Evolutionary conservation across 2,329 filamentous ascomycete species (phyloP).

Genomic region (Berkeleyomyces rouxiae): DNA sequence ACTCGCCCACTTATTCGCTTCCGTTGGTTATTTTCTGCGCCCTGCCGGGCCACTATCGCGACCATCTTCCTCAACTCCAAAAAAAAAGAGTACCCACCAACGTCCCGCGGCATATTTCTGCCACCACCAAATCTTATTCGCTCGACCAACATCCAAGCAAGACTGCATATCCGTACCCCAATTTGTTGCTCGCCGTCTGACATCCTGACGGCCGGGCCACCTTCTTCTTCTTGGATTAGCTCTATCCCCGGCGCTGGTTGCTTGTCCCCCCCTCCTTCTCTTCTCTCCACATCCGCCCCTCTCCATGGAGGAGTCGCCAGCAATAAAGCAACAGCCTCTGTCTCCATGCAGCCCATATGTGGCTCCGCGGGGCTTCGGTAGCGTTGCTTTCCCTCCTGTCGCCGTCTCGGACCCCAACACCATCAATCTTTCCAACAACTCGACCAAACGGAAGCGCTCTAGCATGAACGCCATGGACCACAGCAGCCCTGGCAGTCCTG

Average conservation of each 20-base stretch:
- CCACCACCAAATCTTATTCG: background rate
- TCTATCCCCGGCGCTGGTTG: background rate
- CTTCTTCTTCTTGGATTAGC: background rate
- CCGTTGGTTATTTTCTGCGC: background rate
- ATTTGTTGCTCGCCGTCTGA: background rate
- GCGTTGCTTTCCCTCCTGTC: constrained; percentile 18
- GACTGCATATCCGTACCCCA: background rate
- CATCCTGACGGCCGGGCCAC: background rate
- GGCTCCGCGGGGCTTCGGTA: constrained; percentile 4
- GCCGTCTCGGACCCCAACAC: constrained; percentile 30
- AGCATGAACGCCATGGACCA: constrained; percentile 31
- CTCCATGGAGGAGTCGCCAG: constrained; percentile 2
- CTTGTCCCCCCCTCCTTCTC: background rate
- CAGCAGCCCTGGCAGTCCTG: constrained; percentile 44
- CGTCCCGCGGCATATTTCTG: background rate
- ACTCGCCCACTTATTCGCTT: background rate
- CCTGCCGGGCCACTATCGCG: constrained; percentile 3
- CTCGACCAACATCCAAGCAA: background rate
- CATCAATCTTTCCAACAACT: constrained; percentile 27
- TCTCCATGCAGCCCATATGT: constrained; percentile 8
- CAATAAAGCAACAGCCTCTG: constrained; percentile 5
- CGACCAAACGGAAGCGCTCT: constrained; percentile 45
- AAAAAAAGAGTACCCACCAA: background rate
- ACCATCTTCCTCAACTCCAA: background rate
- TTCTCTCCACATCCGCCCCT: background rate